A percentile compares a stretch with the other conserved stretches of the same genome.
Conservation (phyloP, 345 rosid genomes). For the Psidium guajava region DNA sequence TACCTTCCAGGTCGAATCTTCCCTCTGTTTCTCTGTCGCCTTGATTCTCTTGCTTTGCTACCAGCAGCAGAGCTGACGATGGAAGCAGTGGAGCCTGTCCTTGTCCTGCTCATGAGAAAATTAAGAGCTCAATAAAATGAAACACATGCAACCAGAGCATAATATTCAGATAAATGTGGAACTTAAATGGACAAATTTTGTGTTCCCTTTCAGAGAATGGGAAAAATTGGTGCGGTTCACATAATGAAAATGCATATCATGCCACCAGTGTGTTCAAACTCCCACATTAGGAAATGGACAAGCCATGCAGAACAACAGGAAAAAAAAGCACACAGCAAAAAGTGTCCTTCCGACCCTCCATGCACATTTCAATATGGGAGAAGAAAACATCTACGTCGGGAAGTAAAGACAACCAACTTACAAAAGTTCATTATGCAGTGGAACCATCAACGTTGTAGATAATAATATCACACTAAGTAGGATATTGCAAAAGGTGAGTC, state of each 20-base stretch:
- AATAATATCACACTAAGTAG: not conserved
- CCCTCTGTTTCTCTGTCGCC: conserved; percentile 68
- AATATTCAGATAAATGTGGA: not conserved
- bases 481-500: not conserved
- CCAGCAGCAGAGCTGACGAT: conserved; percentile 50
- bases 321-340: not conserved
- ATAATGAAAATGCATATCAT: not conserved
- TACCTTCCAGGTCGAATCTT: conserved; percentile 97
- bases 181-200: not conserved
- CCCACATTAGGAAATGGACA: not conserved
- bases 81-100: conserved; percentile 67
- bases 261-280: not conserved
- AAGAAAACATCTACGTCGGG: not conserved
- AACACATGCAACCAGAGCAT: not conserved
- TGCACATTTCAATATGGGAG: not conserved
- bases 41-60: conserved; percentile 56
- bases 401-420: not conserved
- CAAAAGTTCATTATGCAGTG: not conserved
- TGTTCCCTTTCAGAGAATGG: not conserved
- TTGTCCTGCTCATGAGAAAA: conserved; percentile 33
- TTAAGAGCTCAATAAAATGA: not conserved
- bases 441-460: not conserved
- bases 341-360: not conserved
- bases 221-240: not conserved
- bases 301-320: not conserved